These are phyloP conservation scores for Acanthamoeba castellanii DNA, from an alignment of 208 protist species.

Conservation along the genomic window DNA sequence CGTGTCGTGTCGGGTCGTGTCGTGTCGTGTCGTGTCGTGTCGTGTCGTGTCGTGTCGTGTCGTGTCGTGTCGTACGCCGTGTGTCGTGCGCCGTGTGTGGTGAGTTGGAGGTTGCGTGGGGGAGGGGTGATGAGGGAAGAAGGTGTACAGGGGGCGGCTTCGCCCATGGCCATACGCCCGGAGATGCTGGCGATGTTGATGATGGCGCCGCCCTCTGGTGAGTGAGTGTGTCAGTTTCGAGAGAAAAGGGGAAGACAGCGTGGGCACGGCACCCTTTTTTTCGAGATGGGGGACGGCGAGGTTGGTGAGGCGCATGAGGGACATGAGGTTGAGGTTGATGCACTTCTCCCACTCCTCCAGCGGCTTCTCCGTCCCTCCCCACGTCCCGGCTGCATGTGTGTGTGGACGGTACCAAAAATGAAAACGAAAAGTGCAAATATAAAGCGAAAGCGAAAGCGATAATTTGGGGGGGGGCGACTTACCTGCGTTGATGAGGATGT, in stretches of 20 bases:
- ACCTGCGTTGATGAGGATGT: slow-evolving; percentile 56
- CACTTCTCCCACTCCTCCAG: slow-evolving; percentile 68
- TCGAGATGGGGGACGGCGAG: slow-evolving; percentile 49
- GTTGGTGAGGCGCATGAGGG: slow-evolving; percentile 26
- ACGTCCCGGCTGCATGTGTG: background rate
- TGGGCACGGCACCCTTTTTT: background rate
- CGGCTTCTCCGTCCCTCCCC: slow-evolving; percentile 4
- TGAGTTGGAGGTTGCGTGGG: background rate
- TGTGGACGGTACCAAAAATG: background rate
- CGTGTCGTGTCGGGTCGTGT: too few species aligned
- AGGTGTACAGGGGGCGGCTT: background rate
- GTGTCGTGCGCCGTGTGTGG: too few species aligned
- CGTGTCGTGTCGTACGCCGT: too few species aligned
- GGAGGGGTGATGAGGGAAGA: background rate
- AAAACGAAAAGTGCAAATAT: background rate
- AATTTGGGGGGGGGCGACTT: too few species aligned
- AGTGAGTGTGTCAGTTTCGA: background rate
- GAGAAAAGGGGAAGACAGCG: background rate
- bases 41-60: too few species aligned
- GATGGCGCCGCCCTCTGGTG: slow-evolving; percentile 5
- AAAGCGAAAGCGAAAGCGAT: background rate
- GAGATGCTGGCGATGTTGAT: slow-evolving; percentile 61
- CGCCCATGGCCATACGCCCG: background rate
- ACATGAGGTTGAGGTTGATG: slow-evolving; percentile 34
- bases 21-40: too few species aligned